phyloP scores from a whole-genome alignment of 2,329 filamentous ascomycete species.

The Pezicula rhizophila region DNA sequence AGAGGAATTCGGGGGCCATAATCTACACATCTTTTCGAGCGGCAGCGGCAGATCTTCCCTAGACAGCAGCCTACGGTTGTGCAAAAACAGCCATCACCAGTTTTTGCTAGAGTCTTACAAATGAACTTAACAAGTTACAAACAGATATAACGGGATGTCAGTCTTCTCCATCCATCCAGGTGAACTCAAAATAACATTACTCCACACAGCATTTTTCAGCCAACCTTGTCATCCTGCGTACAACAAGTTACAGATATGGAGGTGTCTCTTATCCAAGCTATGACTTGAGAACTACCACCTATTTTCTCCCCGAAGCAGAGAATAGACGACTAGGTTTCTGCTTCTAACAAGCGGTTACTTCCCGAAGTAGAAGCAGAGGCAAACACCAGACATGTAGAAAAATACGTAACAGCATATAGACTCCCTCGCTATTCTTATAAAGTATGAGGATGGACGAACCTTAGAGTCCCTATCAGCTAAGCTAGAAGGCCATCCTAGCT shows the following conservation, averaged over 20 bases:
- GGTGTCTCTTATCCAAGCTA: no score
- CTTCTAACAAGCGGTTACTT: conserved; percentile 9
- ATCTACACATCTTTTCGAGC: conserved; percentile 16
- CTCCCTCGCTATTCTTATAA: no score
- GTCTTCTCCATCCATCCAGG: conserved; percentile 16
- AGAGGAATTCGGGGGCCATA: conserved; percentile 10
- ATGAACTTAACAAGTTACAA: conserved; percentile 12
- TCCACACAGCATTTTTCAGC: conserved; percentile 8
- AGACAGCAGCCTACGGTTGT: conserved; percentile 14
- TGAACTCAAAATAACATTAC: conserved; percentile 13
- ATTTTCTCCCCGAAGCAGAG: no score
- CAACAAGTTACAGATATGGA: no score
- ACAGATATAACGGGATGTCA: conserved; percentile 10
- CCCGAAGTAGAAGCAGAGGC: background rate
- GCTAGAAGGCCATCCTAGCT: no score
- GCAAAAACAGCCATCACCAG: conserved; percentile 14
- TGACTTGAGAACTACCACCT: no score
- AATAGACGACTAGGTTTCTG: conserved; percentile 8
- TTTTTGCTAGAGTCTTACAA: conserved; percentile 14
- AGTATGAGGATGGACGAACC: no score
- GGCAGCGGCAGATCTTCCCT: conserved; percentile 13
- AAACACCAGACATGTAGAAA: no score
- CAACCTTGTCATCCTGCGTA: no score
- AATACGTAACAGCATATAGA: no score
- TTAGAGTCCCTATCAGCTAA: no score